Evolutionary conservation across 139 green algal species (phyloP).

Genomic region (Protoeuglena noctilucae): DNA sequence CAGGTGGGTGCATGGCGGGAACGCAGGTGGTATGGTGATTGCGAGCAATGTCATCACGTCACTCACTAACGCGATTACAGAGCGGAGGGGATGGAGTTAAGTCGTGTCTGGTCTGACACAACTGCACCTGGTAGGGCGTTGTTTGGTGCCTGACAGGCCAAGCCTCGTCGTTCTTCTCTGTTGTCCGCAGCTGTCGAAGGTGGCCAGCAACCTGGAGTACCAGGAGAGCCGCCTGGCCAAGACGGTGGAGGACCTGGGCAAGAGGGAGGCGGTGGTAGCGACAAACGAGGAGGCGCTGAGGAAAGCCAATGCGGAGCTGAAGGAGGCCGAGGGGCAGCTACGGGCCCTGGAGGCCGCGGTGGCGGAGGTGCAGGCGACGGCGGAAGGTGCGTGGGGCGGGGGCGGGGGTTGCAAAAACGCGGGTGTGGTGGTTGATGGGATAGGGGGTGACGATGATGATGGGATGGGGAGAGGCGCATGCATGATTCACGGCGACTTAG

Average conservation of each 20-base stretch:
- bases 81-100: no score
- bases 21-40: background rate
- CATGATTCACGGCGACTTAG: no score
- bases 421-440: background rate
- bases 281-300: conserved; percentile 11
- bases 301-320: conserved; percentile 7
- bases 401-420: no score
- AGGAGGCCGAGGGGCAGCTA: conserved; percentile 14
- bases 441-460: background rate
- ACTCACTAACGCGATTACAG: background rate
- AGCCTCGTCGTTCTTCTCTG: background rate
- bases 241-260: conserved; percentile 2
- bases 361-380: conserved; percentile 14
- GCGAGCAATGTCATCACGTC: background rate
- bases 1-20: conserved; percentile 14
- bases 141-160: no score
- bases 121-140: no score
- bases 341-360: conserved; percentile 9
- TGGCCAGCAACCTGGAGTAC: conserved; percentile 52
- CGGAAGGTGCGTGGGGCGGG: background rate
- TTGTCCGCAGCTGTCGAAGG: conserved; percentile 22
- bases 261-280: background rate
- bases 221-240: conserved; percentile 21
- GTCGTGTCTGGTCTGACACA: no score
- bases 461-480: no score